phyloP scores from a whole-genome alignment of 148 eudicot species.

The Gaultheria prostrata region DNA sequence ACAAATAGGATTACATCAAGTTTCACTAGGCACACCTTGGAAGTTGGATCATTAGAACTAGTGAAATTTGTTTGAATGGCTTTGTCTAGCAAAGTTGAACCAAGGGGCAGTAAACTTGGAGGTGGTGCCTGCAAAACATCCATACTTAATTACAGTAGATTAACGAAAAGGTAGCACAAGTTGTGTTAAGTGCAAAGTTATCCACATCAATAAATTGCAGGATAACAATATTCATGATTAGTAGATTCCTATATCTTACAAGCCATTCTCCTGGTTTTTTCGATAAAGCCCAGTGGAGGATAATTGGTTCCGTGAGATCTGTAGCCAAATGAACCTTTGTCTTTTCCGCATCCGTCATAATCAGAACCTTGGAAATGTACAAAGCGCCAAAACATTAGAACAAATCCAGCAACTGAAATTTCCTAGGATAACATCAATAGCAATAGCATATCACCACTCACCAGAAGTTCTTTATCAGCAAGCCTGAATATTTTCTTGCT shows the following conservation, averaged over 20 bases:
- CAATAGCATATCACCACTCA: constrained; percentile 27
- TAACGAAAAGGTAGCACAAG: background rate
- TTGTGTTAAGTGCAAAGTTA: background rate
- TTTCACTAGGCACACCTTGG: constrained; percentile 45
- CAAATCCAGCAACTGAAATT: constrained; percentile 8
- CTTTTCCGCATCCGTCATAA: constrained; percentile 59
- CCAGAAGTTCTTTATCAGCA: constrained; percentile 79
- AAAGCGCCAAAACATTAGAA: constrained; percentile 13
- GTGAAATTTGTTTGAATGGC: constrained; percentile 69
- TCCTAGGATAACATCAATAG: background rate
- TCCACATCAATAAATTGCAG: background rate
- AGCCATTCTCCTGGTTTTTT: constrained; percentile 73
- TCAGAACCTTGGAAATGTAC: constrained; percentile 54
- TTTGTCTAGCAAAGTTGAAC: constrained; percentile 52
- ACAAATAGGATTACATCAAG: background rate
- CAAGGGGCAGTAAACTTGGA: constrained; percentile 57
- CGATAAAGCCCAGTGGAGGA: constrained; percentile 93
- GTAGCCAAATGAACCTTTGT: constrained; percentile 61
- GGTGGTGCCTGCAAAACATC: constrained; percentile 69
- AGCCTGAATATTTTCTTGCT: constrained; percentile 57
- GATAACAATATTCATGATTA: background rate
- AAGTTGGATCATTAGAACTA: constrained; percentile 39
- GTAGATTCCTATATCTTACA: constrained; percentile 39
- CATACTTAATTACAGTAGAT: background rate
- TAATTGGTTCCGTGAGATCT: constrained; percentile 60